phyloP scores from a whole-genome alignment of 1,284 basidiomycete species.

The Apiotrichum akiyoshidainum region DNA sequence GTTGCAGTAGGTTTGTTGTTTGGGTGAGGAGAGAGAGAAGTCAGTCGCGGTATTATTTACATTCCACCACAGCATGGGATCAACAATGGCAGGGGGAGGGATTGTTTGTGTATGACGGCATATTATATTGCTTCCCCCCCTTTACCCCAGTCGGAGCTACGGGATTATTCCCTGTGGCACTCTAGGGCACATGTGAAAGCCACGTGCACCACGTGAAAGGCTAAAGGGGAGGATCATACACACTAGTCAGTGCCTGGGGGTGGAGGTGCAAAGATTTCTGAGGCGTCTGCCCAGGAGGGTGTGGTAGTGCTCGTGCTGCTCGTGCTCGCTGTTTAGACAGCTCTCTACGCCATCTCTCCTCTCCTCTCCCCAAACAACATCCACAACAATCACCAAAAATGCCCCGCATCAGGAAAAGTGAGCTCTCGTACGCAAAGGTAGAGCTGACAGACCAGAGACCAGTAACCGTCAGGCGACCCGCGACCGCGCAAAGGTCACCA shows the following conservation, averaged over 20 bases:
- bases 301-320: neutral
- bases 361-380: slow-evolving; percentile 2
- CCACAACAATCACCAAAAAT: slow-evolving; percentile 48
- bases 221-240: neutral
- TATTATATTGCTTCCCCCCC: neutral
- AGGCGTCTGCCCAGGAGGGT: neutral
- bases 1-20: slow-evolving; percentile 6
- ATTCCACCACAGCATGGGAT: too few species aligned
- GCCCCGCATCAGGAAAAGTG: slow-evolving; percentile 74
- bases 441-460: slow-evolving; percentile 62
- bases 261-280: slow-evolving; percentile 19
- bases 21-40: neutral
- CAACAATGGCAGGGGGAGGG: too few species aligned
- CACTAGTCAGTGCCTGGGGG: neutral
- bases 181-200: neutral
- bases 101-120: neutral
- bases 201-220: neutral
- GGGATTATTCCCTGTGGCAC: neutral
- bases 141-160: neutral
- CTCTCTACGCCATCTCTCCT: neutral
- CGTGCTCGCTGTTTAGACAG: neutral
- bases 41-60: neutral
- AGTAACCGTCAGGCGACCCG: slow-evolving; percentile 72
- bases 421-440: neutral
- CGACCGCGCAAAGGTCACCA: slow-evolving; percentile 70